phyloP scores from a whole-genome alignment of 805 yeast genomes.

The Pichia nanzhaoensis region DNA sequence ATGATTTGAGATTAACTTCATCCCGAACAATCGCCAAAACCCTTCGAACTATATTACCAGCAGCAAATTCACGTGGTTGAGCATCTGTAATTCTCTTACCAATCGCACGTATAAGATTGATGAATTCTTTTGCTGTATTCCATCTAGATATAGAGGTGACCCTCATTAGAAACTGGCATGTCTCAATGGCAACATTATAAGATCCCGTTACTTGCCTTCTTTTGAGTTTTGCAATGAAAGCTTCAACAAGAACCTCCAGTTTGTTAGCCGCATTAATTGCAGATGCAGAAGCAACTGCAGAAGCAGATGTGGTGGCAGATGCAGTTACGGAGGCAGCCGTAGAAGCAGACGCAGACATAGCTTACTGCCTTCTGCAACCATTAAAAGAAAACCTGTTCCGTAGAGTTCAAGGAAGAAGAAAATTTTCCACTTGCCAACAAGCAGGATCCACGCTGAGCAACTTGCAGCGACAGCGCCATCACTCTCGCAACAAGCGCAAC shows the following conservation, averaged over 20 bases:
- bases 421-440: no score
- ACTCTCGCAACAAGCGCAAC: no score
- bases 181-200: slow-evolving; percentile 73
- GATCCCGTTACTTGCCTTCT: slow-evolving; percentile 83
- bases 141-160: slow-evolving; percentile 87
- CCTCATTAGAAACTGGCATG: slow-evolving; percentile 80
- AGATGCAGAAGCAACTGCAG: slow-evolving; percentile 2
- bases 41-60: slow-evolving; percentile 88
- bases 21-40: slow-evolving; percentile 83
- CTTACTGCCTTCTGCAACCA: not conserved
- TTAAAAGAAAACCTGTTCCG: no score
- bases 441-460: no score
- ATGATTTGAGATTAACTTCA: slow-evolving; percentile 52
- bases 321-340: not conserved
- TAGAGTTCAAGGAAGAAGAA: no score
- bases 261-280: slow-evolving; percentile 21
- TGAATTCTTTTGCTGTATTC: slow-evolving; percentile 68
- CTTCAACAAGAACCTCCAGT: slow-evolving; percentile 27
- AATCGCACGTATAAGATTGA: slow-evolving; percentile 61
- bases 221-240: slow-evolving; percentile 47
- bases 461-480: no score
- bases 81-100: slow-evolving; percentile 70
- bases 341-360: not conserved
- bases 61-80: slow-evolving; percentile 80
- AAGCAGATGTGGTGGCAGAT: no score